These are phyloP conservation scores for Camelina laxa DNA, from an alignment of 345 rosid species.

Conservation along the genomic window DNA sequence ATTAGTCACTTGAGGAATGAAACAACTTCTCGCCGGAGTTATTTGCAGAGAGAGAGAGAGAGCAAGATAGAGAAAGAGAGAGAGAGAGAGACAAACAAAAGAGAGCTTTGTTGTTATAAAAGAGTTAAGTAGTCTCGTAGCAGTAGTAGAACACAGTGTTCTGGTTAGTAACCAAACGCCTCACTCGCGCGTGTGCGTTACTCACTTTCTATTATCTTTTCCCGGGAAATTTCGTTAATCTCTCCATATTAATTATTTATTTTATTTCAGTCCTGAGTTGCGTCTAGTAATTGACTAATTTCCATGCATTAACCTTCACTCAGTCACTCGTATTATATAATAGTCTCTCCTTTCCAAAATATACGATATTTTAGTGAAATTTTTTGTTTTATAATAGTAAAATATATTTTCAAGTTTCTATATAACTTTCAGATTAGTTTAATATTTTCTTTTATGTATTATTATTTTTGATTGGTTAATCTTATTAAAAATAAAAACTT, in stretches of 20 bases:
- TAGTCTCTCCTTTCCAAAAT: too few species aligned
- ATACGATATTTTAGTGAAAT: too few species aligned
- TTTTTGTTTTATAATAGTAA: too few species aligned
- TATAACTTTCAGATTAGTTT: too few species aligned
- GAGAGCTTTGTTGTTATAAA: not conserved
- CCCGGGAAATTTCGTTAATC: slow-evolving; percentile 42
- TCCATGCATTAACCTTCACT: not conserved
- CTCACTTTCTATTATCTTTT: not conserved
- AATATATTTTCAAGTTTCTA: too few species aligned
- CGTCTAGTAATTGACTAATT: not conserved
- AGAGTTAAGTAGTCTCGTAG: slow-evolving; percentile 41
- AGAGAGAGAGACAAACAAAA: not conserved
- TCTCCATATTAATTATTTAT: slow-evolving; percentile 7
- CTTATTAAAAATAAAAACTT: too few species aligned
- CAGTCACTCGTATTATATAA: not conserved
- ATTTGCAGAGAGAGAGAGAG: slow-evolving; percentile 1
- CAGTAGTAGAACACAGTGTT: slow-evolving; percentile 16
- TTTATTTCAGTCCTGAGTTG: not conserved
- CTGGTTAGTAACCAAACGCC: not conserved
- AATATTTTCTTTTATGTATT: too few species aligned
- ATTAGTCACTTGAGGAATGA: not conserved
- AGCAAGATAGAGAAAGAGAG: not conserved
- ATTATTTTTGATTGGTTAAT: too few species aligned
- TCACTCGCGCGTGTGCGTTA: slow-evolving; percentile 32
- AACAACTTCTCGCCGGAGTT: slow-evolving; percentile 18